Conservation (phyloP, 306 rosid genomes). For the Amphicarpaea edgeworthii region DNA sequence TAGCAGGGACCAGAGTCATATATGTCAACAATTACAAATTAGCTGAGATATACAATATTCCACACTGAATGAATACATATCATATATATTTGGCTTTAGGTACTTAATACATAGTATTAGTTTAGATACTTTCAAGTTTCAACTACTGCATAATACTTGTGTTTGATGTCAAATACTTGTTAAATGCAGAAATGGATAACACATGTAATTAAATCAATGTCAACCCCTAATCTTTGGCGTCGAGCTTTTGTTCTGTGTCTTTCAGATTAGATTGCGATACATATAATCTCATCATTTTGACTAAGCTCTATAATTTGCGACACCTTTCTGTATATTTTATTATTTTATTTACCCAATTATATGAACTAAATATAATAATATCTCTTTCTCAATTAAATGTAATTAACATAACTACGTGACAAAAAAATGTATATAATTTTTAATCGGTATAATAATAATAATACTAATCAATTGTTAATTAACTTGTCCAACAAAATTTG, state of each 20-base stretch:
- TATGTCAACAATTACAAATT: conserved; percentile 19
- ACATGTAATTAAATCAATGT: conserved; percentile 27
- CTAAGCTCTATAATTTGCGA: conserved; percentile 36
- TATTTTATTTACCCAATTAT: conserved; percentile 10
- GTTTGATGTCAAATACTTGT: conserved; percentile 54
- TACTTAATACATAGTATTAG: conserved; percentile 16
- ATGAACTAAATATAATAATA: background rate
- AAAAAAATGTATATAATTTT: background rate
- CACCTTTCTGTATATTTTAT: conserved; percentile 15
- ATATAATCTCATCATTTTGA: conserved; percentile 48
- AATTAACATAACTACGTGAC: background rate
- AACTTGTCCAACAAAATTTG: background rate
- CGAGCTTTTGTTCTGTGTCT: conserved; percentile 38
- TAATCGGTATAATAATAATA: background rate
- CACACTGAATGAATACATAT: conserved; percentile 22
- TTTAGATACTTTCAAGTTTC: conserved; percentile 39
- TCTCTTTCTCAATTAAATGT: background rate
- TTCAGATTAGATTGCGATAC: conserved; percentile 41
- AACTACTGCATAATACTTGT: conserved; percentile 41
- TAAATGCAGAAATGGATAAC: conserved; percentile 21
- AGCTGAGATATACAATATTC: conserved; percentile 1
- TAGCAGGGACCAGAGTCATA: conserved; percentile 31
- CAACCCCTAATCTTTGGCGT: conserved; percentile 46
- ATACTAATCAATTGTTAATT: background rate
- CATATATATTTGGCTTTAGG: conserved; percentile 34